phyloP scores from a whole-genome alignment of 176 grass and related monocot genomes.

The Secale cereale region DNA sequence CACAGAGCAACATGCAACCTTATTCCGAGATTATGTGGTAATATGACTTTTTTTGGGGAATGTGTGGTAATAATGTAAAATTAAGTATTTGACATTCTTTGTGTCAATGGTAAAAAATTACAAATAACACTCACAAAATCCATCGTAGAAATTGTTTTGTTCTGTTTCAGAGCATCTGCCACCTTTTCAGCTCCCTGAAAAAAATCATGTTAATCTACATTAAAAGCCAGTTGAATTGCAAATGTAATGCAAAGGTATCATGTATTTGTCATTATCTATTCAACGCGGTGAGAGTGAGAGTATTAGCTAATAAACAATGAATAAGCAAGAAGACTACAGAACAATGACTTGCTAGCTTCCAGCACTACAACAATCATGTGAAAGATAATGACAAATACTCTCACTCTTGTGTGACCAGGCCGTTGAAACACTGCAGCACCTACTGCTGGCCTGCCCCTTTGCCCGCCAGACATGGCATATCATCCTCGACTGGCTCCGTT shows the following conservation, averaged over 20 bases:
- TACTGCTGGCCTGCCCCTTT: too few relatives aligned
- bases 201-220: slow-evolving; percentile 34
- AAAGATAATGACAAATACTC: too few relatives aligned
- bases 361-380: neutral
- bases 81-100: neutral
- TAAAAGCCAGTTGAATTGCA: slow-evolving; percentile 18
- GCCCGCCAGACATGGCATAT: too few relatives aligned
- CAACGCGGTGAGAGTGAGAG: neutral
- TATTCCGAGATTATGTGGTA: neutral
- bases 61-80: neutral
- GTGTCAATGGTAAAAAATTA: neutral
- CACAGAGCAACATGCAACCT: neutral
- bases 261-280: neutral
- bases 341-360: neutral
- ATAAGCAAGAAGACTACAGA: neutral
- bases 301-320: slow-evolving; percentile 1
- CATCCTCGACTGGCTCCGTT: too few relatives aligned
- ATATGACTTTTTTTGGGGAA: neutral
- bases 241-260: neutral
- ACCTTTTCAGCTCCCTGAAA: slow-evolving; percentile 83
- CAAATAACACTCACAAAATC: slow-evolving; percentile 73
- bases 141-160: slow-evolving; percentile 77
- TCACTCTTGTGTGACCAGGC: too few relatives aligned
- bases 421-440: too few relatives aligned
- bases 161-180: slow-evolving; percentile 90